A percentile compares a stretch with the other conserved stretches of the same genome.
phyloP scores from a whole-genome alignment of 1,139 yeast species.

The Yamadazyma dendronema region DNA sequence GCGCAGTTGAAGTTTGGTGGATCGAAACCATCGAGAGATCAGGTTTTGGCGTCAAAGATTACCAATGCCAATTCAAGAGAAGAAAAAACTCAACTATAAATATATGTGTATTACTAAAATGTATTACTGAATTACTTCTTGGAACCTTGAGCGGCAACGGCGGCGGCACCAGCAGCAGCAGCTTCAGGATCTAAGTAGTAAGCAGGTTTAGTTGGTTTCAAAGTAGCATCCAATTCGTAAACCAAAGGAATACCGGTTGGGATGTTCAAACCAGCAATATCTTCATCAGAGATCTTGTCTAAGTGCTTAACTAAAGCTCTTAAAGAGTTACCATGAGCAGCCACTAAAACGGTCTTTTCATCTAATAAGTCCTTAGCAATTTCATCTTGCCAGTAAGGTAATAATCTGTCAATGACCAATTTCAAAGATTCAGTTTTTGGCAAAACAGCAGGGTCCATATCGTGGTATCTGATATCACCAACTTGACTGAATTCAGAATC shows the following conservation, averaged over 20 bases:
- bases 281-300: constrained; percentile 89
- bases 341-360: constrained; percentile 88
- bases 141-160: constrained; percentile 94
- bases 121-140: constrained; percentile 30
- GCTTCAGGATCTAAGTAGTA: constrained; percentile 99
- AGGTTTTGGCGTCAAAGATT: too few relatives aligned
- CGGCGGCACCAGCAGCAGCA: constrained; percentile 99
- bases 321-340: constrained; percentile 98
- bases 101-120: neutral
- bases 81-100: too few relatives aligned
- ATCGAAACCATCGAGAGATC: neutral
- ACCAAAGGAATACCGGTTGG: constrained; percentile 99
- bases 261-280: constrained; percentile 90
- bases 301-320: constrained; percentile 96
- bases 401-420: constrained; percentile 92
- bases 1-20: neutral
- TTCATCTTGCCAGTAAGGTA: constrained; percentile 97
- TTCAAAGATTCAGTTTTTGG: constrained; percentile 96
- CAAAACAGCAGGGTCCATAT: constrained; percentile 78
- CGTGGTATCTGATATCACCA: constrained; percentile 80
- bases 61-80: too few relatives aligned
- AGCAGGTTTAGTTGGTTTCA: constrained; percentile 89
- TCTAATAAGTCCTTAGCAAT: constrained; percentile 80
- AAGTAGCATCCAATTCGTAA: constrained; percentile 85
- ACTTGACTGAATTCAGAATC: constrained; percentile 80